Conservation (phyloP, 306 rosid genomes). For the Trichosanthes truncata region DNA sequence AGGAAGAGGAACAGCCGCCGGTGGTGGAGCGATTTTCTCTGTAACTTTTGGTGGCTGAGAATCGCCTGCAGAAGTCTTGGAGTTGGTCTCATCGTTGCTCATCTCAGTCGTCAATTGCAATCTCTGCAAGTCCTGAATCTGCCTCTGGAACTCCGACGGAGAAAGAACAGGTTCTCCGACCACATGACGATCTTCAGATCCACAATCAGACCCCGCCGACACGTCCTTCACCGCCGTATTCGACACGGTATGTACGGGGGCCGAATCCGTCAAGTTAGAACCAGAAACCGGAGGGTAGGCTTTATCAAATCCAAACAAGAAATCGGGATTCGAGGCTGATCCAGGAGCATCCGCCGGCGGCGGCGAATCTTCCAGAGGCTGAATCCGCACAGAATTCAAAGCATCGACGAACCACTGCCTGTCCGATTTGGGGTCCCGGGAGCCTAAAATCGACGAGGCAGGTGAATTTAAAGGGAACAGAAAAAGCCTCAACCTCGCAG, state of each 20-base stretch:
- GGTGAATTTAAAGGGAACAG: constrained; percentile 41
- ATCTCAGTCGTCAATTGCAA: constrained; percentile 38
- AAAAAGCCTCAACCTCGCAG: constrained; percentile 58
- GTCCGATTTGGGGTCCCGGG: constrained; percentile 37
- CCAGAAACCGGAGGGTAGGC: constrained; percentile 21
- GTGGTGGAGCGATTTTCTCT: constrained; percentile 29
- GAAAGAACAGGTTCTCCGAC: constrained; percentile 28
- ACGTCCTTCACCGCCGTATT: constrained; percentile 25
- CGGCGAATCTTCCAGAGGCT: constrained; percentile 26
- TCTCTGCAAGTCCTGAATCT: constrained; percentile 45
- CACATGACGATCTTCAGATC: constrained; percentile 33
- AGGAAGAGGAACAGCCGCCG: constrained; percentile 23
- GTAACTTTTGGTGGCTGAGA: constrained; percentile 29
- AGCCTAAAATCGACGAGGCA: constrained; percentile 16
- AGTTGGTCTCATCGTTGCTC: constrained; percentile 36
- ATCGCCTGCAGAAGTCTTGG: constrained; percentile 27
- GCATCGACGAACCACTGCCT: constrained; percentile 80
- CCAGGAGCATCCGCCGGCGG: constrained; percentile 23
- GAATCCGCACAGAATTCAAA: constrained; percentile 66
- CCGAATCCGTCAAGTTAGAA: constrained; percentile 23
- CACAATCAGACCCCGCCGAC: constrained; percentile 30
- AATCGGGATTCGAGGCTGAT: constrained; percentile 42
- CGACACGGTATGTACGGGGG: constrained; percentile 20
- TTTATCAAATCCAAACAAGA: constrained; percentile 67
- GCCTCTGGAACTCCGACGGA: constrained; percentile 39